Evolutionary conservation across 2,329 filamentous ascomycete genomes (phyloP).

Genomic region (Chaetomium sp.): DNA sequence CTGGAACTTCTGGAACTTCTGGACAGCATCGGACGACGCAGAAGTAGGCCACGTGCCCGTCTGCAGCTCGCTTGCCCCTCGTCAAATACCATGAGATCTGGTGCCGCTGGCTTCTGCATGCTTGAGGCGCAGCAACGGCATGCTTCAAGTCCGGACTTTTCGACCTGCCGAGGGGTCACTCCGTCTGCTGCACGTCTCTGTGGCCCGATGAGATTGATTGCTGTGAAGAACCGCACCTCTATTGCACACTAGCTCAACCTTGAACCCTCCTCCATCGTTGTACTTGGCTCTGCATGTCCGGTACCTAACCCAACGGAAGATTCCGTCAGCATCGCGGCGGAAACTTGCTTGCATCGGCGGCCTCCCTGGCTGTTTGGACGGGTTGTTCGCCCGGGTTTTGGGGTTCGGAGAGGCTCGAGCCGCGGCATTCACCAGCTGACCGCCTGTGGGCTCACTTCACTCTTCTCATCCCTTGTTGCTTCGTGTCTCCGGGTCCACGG

Average conservation of each 20-base stretch:
- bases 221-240: too few species aligned
- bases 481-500: neutral
- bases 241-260: too few species aligned
- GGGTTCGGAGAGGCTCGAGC: neutral
- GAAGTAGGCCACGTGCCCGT: neutral
- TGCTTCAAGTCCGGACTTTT: too few species aligned
- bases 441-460: neutral
- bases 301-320: too few species aligned
- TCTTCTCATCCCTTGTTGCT: neutral
- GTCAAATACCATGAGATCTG: neutral
- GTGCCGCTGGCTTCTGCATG: neutral
- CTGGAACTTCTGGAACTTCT: neutral
- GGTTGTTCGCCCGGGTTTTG: neutral
- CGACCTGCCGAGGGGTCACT: too few species aligned
- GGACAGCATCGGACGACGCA: neutral
- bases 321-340: too few species aligned
- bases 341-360: neutral
- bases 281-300: too few species aligned
- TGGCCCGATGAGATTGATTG: too few species aligned
- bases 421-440: neutral
- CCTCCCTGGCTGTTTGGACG: neutral
- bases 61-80: neutral
- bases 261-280: too few species aligned
- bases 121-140: neutral
- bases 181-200: too few species aligned